A percentile compares a stretch with the other conserved stretches of the same genome.
phyloP scores from a whole-genome alignment of 352 stramenopile species.

The Globisporangium abappressorium region DNA sequence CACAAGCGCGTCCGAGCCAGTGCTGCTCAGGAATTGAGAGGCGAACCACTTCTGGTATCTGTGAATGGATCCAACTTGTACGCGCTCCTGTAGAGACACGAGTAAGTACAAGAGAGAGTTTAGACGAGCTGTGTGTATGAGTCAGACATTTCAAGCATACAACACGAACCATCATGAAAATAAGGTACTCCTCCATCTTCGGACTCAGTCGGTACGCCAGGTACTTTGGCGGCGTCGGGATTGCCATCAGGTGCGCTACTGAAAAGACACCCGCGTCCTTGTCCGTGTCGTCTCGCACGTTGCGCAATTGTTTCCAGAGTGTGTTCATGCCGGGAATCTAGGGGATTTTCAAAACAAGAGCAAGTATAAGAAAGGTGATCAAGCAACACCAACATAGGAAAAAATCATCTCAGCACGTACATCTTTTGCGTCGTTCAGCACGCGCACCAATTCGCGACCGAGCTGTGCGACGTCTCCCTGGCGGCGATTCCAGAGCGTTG shows the following conservation, averaged over 20 bases:
- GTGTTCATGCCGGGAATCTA: constrained; percentile 77
- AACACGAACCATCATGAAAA: constrained; percentile 82
- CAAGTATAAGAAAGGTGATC: background rate
- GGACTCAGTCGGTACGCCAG: constrained; percentile 76
- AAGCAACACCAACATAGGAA: background rate
- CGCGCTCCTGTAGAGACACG: constrained; percentile 41
- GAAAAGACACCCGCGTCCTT: constrained; percentile 58
- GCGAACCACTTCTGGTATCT: constrained; percentile 89
- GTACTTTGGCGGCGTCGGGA: constrained; percentile 69
- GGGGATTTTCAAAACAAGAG: background rate
- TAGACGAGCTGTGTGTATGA: background rate
- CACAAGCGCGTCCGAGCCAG: constrained; percentile 69
- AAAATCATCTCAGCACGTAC: constrained; percentile 25
- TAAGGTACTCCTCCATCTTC: constrained; percentile 84
- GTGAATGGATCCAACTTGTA: constrained; percentile 70
- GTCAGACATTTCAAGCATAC: background rate
- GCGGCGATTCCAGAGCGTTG: constrained; percentile 64
- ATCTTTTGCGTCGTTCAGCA: constrained; percentile 80
- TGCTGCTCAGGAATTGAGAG: constrained; percentile 66
- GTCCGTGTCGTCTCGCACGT: constrained; percentile 54
- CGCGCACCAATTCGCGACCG: constrained; percentile 72
- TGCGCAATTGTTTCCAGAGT: constrained; percentile 80
- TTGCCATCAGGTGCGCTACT: constrained; percentile 70
- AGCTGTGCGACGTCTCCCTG: constrained; percentile 66
- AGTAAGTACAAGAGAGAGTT: too few species aligned